Base-by-base conservation (phyloP, 2,329 filamentous ascomycete species). In the Penicillium fuscoglaucum region DNA sequence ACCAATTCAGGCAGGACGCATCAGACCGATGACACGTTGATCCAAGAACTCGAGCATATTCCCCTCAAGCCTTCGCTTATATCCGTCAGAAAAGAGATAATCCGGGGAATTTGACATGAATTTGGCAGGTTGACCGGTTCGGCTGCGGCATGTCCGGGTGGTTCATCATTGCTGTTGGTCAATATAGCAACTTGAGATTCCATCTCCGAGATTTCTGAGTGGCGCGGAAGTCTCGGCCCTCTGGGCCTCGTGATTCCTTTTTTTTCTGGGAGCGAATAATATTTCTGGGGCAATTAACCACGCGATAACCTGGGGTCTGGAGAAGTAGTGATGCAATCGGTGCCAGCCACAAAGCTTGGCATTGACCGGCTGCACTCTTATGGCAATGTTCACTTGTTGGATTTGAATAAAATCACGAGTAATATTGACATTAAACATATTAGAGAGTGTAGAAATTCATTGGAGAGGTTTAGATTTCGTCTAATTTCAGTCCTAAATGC, bases 21-120 rank as follows among this genome's bases (percentile, higher is more conserved):
- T 45, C 47, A 40, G 57, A 57, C 53, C 46, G 62, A 66, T 66
- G 65, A 67, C 65, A 46, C 65, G 57, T 66, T 64, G 53, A 67
- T 58, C 60, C 35, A 31, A 12, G 24, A 24, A 13, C 12, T 13
- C 6, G 35, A 31, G 31, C 21, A n/a, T 31, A 13, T 31, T 2
- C 13, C 13, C 15, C 13, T 26, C 33, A 21, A 19, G n/a, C 43
- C 19, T 26, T 40, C 39, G 31, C 49, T 31, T 19, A 51, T 55
- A 17, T 46, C 52, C 64, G 49, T 19, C 17, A 45, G 33, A 26
- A 51, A 39, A 9, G 43, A 49, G 44, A 65, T 41, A 66, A 55
- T 61, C 58, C 24, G 62, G 62, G 62, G 61, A 64, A 62, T 49
- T 55, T 57, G 49, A 31, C 40, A 9, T 8, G 28, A 9, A 35